Evolutionary conservation across 495 filamentous ascomycete species (phyloP).

Genomic region (Hyphodiscus hymeniophilus): DNA sequence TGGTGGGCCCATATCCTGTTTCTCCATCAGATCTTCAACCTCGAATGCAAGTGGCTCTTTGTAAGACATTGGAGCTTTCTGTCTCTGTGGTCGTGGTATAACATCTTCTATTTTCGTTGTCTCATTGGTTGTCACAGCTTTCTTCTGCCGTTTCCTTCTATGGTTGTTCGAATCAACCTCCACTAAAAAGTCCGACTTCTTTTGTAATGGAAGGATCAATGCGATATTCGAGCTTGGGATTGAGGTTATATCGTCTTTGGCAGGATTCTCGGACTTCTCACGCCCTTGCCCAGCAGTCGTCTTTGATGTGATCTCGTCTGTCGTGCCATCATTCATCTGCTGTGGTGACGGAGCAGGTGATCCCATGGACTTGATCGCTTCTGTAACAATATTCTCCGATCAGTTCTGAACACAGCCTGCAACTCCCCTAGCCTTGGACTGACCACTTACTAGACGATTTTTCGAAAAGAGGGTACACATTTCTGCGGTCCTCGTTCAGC

Average conservation of each 20-base stretch:
- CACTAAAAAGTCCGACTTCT: constrained; percentile 8
- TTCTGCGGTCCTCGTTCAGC: constrained; percentile 15
- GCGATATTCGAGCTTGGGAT: background rate
- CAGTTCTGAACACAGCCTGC: background rate
- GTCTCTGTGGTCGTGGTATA: background rate
- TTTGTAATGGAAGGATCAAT: background rate
- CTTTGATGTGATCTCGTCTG: background rate
- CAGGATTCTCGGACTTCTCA: constrained; percentile 1
- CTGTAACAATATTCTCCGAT: background rate
- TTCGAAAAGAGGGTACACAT: constrained; percentile 20
- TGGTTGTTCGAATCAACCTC: constrained; percentile 28
- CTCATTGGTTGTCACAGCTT: constrained; percentile 10
- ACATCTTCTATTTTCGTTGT: background rate
- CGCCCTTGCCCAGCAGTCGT: background rate
- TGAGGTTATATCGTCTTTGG: background rate
- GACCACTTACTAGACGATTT: constrained; percentile 18
- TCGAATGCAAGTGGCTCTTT: too few species aligned
- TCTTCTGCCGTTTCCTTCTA: constrained; percentile 45
- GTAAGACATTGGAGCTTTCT: too few species aligned
- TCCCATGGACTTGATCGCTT: background rate
- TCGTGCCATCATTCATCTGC: background rate
- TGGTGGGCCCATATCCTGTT: too few species aligned
- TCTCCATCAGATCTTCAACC: too few species aligned
- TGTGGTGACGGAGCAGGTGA: background rate
- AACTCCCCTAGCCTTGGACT: background rate